These are phyloP conservation scores for Rhodamnia argentea DNA, from an alignment of 345 rosid genomes.

Conservation along the genomic window DNA sequence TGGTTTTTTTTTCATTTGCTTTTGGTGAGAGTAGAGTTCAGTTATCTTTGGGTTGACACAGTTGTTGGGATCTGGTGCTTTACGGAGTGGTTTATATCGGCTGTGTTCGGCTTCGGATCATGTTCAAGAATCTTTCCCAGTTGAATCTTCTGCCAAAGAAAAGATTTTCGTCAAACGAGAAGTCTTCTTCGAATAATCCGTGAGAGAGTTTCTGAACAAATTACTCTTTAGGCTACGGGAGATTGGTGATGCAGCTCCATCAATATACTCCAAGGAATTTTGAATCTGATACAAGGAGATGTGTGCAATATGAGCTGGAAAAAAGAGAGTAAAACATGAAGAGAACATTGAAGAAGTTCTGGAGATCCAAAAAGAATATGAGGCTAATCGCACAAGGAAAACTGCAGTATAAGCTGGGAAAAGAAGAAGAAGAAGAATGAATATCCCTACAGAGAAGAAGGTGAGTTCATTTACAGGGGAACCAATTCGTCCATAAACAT, in stretches of 20 bases:
- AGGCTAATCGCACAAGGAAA: not conserved
- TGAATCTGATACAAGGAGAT: not conserved
- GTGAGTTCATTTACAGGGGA: not conserved
- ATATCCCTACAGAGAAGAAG: not conserved
- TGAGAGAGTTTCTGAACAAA: not conserved
- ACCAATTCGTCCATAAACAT: not conserved
- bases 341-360: not conserved
- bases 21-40: not conserved
- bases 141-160: not conserved
- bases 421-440: not conserved
- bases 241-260: not conserved
- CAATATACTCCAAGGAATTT: not conserved
- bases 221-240: not conserved
- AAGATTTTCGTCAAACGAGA: not conserved
- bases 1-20: not conserved
- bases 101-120: not conserved
- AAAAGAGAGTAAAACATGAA: not conserved
- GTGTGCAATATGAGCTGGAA: not conserved
- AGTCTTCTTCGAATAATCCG: not conserved
- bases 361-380: not conserved
- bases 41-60: not conserved
- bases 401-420: not conserved
- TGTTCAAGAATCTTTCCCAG: not conserved
- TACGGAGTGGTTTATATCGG: not conserved
- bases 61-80: not conserved